Evolutionary conservation across 495 filamentous ascomycete species (phyloP).

Genomic region (Trichoderma orchidacearum): DNA sequence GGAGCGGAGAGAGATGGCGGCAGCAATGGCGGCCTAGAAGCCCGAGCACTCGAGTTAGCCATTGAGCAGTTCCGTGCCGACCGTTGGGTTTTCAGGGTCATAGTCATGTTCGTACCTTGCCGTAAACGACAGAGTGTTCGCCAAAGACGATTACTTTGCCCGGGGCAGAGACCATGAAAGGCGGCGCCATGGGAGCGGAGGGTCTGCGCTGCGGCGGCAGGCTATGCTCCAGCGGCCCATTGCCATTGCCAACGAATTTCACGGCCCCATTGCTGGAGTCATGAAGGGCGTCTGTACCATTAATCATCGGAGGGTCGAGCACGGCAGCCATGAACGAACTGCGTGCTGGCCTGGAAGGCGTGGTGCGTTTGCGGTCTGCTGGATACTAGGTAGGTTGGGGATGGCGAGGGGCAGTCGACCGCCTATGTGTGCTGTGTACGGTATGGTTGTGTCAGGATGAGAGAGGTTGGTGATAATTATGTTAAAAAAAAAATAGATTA

Average conservation of each 20-base stretch:
- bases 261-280: slow-evolving; percentile 2
- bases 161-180: slow-evolving; percentile 95
- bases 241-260: slow-evolving; percentile 1
- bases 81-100: neutral
- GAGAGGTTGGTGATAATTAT: too few species aligned
- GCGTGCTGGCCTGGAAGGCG: neutral
- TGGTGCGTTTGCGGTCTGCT: neutral
- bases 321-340: neutral
- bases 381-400: neutral
- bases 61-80: neutral
- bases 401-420: neutral
- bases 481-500: too few species aligned
- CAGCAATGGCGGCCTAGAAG: slow-evolving; percentile 70
- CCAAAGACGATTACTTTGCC: slow-evolving; percentile 97
- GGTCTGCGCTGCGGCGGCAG: slow-evolving; percentile 31
- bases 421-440: too few species aligned
- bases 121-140: slow-evolving; percentile 92
- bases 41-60: neutral
- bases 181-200: slow-evolving; percentile 54
- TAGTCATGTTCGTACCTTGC: slow-evolving; percentile 49
- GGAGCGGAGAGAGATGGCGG: slow-evolving; percentile 83
- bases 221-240: slow-evolving; percentile 9
- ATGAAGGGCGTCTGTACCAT: neutral
- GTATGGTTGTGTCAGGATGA: too few species aligned
- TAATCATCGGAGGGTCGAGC: neutral